These are phyloP conservation scores for Annulohypoxylon nitens DNA, from an alignment of 495 filamentous ascomycete genomes.

Conservation along the genomic window DNA sequence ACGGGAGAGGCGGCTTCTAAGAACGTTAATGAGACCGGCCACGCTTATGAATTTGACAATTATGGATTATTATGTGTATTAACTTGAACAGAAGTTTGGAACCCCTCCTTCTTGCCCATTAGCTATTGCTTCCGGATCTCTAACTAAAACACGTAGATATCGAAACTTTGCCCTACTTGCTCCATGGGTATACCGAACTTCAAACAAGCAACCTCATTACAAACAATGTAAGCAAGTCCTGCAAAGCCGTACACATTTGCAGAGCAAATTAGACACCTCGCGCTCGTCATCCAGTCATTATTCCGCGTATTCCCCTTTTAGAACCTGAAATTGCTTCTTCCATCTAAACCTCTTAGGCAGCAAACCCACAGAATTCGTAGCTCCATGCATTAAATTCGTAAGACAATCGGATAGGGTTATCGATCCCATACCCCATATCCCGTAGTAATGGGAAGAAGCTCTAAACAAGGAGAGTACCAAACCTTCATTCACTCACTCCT, in stretches of 20 bases:
- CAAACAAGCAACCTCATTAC: conserved; percentile 4
- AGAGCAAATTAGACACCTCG: conserved; percentile 3
- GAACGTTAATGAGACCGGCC: not conserved
- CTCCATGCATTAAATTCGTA: conserved; percentile 8
- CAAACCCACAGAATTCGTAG: not conserved
- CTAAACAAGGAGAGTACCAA: not conserved
- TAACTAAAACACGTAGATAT: not conserved
- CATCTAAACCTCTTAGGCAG: not conserved
- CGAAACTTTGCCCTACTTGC: not conserved
- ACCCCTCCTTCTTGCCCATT: not conserved
- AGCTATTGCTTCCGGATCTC: not conserved
- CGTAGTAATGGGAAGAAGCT: not conserved
- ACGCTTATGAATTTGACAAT: not conserved
- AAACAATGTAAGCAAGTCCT: not conserved
- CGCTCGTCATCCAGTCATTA: not conserved
- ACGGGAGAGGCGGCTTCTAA: not conserved
- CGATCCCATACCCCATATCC: not conserved
- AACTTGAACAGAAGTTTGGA: not conserved
- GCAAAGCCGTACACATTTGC: not conserved
- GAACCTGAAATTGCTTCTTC: conserved; percentile 6
- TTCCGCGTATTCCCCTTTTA: not conserved
- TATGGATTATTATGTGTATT: not conserved
- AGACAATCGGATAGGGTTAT: not conserved
- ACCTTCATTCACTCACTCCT: not conserved
- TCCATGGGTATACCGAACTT: conserved; percentile 17